phyloP scores from a whole-genome alignment of 306 rosid species.

The Glycine latifolia region DNA sequence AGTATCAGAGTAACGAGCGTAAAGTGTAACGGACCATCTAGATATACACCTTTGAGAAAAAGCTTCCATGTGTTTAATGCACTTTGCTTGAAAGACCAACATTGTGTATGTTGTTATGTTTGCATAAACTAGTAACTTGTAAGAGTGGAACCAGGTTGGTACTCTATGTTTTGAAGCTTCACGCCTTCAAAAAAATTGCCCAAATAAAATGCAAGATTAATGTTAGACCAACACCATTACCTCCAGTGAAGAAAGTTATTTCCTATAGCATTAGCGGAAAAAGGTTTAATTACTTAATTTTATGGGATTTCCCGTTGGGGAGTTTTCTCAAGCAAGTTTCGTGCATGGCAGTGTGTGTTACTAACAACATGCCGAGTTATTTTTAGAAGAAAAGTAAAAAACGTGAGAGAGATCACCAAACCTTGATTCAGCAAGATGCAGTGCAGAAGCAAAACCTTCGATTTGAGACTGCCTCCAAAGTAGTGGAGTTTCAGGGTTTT shows the following conservation, averaged over 20 bases:
- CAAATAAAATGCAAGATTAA: constrained; percentile 9
- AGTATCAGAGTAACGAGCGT: constrained; percentile 58
- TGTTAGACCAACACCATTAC: constrained; percentile 3
- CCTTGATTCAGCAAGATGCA: neutral
- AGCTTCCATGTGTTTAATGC: constrained; percentile 50
- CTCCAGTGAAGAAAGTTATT: neutral
- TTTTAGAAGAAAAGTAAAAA: neutral
- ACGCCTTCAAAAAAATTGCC: constrained; percentile 33
- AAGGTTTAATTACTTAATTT: neutral
- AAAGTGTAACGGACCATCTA: constrained; percentile 58
- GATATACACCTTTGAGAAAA: constrained; percentile 50
- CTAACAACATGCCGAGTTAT: neutral
- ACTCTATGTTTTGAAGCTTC: constrained; percentile 32
- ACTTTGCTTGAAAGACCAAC: constrained; percentile 58
- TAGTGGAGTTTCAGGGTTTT: neutral
- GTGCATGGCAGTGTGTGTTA: neutral
- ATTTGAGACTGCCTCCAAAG: neutral
- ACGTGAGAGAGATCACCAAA: neutral
- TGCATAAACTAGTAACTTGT: constrained; percentile 37
- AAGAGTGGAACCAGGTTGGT: constrained; percentile 33
- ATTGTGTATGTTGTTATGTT: constrained; percentile 49
- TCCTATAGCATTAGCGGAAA: neutral
- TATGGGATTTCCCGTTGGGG: neutral
- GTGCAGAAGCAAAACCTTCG: constrained; percentile 33
- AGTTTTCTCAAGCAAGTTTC: constrained; percentile 9